Conservation (phyloP, 192 early-diverging fungal genomes). For the Coemansia brasiliensis region DNA sequence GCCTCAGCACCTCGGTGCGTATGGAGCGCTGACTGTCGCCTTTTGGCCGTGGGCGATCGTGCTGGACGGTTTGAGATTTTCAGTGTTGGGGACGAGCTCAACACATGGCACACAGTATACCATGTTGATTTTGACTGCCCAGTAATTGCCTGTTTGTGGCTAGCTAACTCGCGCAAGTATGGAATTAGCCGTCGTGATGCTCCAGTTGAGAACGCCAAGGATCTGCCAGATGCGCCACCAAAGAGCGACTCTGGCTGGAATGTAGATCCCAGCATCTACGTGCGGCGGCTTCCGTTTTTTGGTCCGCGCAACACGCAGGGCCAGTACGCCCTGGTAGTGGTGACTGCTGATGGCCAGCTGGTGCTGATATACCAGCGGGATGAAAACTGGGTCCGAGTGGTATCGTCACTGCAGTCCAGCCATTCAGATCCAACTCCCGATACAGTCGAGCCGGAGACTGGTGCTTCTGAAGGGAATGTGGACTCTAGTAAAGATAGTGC, state of each 20-base stretch:
- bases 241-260: constrained; percentile 22
- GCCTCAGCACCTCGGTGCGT: constrained; percentile 44
- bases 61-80: constrained; percentile 54
- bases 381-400: constrained; percentile 44
- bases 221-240: neutral
- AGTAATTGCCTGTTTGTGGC: constrained; percentile 47
- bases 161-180: constrained; percentile 48
- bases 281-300: constrained; percentile 51
- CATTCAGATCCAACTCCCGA: neutral
- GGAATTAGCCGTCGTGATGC: constrained; percentile 34
- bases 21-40: constrained; percentile 49
- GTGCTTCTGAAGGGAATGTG: no score
- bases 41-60: constrained; percentile 41
- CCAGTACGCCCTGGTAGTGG: constrained; percentile 47
- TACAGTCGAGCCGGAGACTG: neutral
- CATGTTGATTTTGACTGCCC: constrained; percentile 48
- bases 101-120: constrained; percentile 46
- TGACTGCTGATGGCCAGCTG: constrained; percentile 48
- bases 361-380: constrained; percentile 54
- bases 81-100: constrained; percentile 35
- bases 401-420: constrained; percentile 34
- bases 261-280: constrained; percentile 32
- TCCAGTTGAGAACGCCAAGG: neutral
- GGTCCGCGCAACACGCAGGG: constrained; percentile 54
- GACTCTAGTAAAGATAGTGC: no score